Base-by-base conservation (phyloP, 495 filamentous ascomycete species). In the Neurospora terricola region DNA sequence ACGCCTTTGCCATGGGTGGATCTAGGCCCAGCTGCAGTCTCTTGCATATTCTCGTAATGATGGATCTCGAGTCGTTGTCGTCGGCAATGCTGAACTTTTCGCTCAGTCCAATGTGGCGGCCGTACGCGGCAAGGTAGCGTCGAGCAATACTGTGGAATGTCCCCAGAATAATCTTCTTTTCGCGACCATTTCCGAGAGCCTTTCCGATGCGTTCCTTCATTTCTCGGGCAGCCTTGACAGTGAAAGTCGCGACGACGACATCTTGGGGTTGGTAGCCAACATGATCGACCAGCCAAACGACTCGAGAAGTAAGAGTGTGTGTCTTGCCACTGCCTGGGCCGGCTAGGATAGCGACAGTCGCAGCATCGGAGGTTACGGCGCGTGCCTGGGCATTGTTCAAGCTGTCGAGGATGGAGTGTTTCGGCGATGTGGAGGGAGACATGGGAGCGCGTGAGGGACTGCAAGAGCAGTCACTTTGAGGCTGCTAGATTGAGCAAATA, bases 171-270 rank as follows among this genome's bases (percentile, higher is more conserved):
- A 99, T 82, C 75, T 90, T 91, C 66, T 86, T 90, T 81, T 95
- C 93, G 37, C 91, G 81, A 3, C 89, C 91, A 76, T 92, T 88
- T 4, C 94, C 94, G 23, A 98, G 85, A 14, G 96, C 85, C 73
- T 88, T 90, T 0, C 90, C 89, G 40, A 99, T 90, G 34, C 96
- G 88, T 77, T 93, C 89, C 73, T 93, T 93, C 96, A 99, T 99
- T 82, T 99, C 96, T 21, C 92, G 90, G 21, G 96, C 93, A 5
- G 96, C 96, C 81, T 98, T 99, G 80, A 97, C 93, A 4, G 96
- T 99, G 79, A 99, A 99, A 1, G 96, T 99, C 73, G 95, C 95
- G 72, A 97, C 96, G 62, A 99, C 90, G 79, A 99, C 89, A 85
- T 98, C 96, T 84, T 93, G 91, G 76, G 96, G 94, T 54, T 89